Evolutionary conservation across 805 yeast genomes (phyloP), one percentile per base, ranked within the genome.

Genomic region (Kregervanrija fluxuum): DNA sequence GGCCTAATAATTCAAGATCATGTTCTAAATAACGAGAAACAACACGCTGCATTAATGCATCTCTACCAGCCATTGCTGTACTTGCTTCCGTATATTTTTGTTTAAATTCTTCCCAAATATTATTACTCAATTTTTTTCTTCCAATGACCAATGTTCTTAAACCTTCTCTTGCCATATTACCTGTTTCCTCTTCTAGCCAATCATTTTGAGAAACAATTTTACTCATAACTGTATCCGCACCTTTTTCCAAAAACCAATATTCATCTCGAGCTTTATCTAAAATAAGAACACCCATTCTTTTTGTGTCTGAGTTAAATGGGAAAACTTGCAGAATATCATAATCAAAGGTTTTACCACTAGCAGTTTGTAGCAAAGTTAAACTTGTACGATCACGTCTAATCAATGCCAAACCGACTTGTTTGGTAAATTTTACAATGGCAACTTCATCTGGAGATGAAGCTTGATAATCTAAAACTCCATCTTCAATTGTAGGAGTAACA

Each of bases 371-470:
- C 40, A 93, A 64, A 0, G 86, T 72, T 53, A 93, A 74, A 6
- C 82, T 76, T 44, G 75, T 74, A 46, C 99, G 77, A 61, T 93
- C 99, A 55, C 99, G 78, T 56, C 78, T 82, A 48, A 79, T 73
- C 38, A 93, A 71, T 8, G 89, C 77, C 33, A 93, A 69, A 0
- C 99, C 99, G 30, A 90, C 91, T 2, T 70, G 61, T 51, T 88
- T 95, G 1, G 96, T 86, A 67, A 88, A 93, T 57, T 83, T 83
- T 14, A 93, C 98, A 50, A 93, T 93, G 30, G 99, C 99, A 54
- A 93, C 81, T 61, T 93, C 99, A 68, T 93, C 99, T 0, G 99
- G 99, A 0, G 97, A 90, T 0, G 98, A 97, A 0, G 99, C 99
- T 65, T 93, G 99, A 61, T 90, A 93, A 2, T 88, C 75, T 12